Conservation (phyloP, 164 flowering plant species). For the grape (Vitis vinifera) region ASM3070453v1 NC_081814.1:4618001-4618500, state of each 20-base stretch:
- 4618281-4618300: slow-evolving; percentile 6
- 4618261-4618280: slow-evolving; percentile 21
- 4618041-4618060: slow-evolving; percentile 57
- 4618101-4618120: slow-evolving; percentile 44
- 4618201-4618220: background rate
- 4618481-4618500: slow-evolving; percentile 35
- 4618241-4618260: slow-evolving; percentile 12
- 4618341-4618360: slow-evolving; percentile 58
- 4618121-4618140: slow-evolving; percentile 27
- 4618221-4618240: slow-evolving; percentile 27
- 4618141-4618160: slow-evolving; percentile 22
- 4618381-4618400: slow-evolving; percentile 56
- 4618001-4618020: background rate
- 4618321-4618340: slow-evolving; percentile 58
- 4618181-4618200: slow-evolving; percentile 22
- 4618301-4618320: slow-evolving; percentile 31
- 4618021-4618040: slow-evolving; percentile 3
- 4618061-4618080: slow-evolving; percentile 31
- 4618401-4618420: slow-evolving; percentile 21
- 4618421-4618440: slow-evolving; percentile 42
- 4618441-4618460: slow-evolving; percentile 63
- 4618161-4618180: slow-evolving; percentile 29
- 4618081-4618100: slow-evolving; percentile 26
- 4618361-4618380: slow-evolving; percentile 31
- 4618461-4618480: slow-evolving; percentile 40